Evolutionary conservation across 2,329 filamentous ascomycete genomes (phyloP).

Genomic region (Colletotrichum agaves): DNA sequence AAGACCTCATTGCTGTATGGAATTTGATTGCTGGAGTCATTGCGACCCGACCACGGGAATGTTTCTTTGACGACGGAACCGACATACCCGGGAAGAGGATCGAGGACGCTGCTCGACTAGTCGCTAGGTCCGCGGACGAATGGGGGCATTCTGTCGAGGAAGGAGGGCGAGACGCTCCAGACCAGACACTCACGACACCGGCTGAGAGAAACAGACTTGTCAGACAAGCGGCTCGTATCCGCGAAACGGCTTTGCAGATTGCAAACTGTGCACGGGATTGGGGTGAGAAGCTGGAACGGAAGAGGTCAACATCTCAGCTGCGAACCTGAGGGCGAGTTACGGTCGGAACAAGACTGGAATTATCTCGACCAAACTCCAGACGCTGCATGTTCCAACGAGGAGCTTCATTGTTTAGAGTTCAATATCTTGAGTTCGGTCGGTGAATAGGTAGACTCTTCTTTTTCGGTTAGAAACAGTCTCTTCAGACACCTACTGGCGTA

Average conservation of each 20-base stretch:
- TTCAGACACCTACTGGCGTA: too few relatives aligned
- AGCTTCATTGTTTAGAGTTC: too few relatives aligned
- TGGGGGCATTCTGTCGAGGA: conserved; percentile 39
- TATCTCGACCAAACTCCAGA: neutral
- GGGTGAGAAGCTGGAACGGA: conserved; percentile 32
- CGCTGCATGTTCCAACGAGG: too few relatives aligned
- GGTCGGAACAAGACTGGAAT: neutral
- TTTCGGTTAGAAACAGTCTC: too few relatives aligned
- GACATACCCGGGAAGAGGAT: conserved; percentile 41
- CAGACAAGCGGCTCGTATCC: conserved; percentile 28
- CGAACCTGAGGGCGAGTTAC: neutral
- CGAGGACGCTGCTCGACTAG: conserved; percentile 42
- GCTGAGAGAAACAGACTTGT: conserved; percentile 19
- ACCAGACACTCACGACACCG: neutral
- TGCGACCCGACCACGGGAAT: conserved; percentile 96
- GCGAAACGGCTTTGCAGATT: conserved; percentile 34
- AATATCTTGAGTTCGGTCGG: too few relatives aligned
- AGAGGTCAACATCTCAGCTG: conserved; percentile 27
- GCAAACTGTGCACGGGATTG: conserved; percentile 30
- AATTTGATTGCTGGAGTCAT: conserved; percentile 73
- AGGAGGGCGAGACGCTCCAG: neutral
- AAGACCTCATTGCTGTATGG: conserved; percentile 43
- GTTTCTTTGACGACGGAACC: conserved; percentile 75
- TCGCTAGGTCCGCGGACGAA: conserved; percentile 42
- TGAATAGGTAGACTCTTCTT: too few relatives aligned